Evolutionary conservation across 495 filamentous ascomycete species (phyloP).

Genomic region (Xylaria bambusicola): DNA sequence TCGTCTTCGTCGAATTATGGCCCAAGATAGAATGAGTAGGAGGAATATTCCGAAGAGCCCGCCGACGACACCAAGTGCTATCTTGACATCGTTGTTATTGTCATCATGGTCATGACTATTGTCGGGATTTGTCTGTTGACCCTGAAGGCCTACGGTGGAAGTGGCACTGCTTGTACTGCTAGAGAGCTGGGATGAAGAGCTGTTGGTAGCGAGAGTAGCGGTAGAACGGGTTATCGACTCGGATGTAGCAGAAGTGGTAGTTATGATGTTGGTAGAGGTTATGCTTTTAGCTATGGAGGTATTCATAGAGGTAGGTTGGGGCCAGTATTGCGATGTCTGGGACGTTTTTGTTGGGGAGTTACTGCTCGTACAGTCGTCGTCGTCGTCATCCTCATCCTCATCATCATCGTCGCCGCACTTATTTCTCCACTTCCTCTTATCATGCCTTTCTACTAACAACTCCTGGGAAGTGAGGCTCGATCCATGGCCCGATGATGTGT

Average conservation of each 20-base stretch:
- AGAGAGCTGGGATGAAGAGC: background rate
- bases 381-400: background rate
- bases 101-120: background rate
- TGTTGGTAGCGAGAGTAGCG: background rate
- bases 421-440: too few species aligned
- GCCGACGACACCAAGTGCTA: conserved; percentile 23
- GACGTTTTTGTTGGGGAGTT: too few species aligned
- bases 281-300: background rate
- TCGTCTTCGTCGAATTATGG: conserved; percentile 25
- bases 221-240: background rate
- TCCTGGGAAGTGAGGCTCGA: background rate
- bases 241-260: background rate
- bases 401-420: too few species aligned
- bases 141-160: background rate
- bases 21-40: conserved; percentile 21
- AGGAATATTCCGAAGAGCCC: conserved; percentile 14
- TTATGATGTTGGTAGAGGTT: background rate
- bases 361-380: too few species aligned
- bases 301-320: background rate
- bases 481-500: background rate
- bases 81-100: background rate
- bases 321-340: too few species aligned
- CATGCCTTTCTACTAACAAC: background rate
- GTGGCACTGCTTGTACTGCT: background rate
- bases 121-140: too few species aligned